Evolutionary conservation across 1,284 basidiomycete genomes (phyloP), one percentile per base, ranked within the genome.

Genomic region (Sanguinoderma infundibulare): DNA sequence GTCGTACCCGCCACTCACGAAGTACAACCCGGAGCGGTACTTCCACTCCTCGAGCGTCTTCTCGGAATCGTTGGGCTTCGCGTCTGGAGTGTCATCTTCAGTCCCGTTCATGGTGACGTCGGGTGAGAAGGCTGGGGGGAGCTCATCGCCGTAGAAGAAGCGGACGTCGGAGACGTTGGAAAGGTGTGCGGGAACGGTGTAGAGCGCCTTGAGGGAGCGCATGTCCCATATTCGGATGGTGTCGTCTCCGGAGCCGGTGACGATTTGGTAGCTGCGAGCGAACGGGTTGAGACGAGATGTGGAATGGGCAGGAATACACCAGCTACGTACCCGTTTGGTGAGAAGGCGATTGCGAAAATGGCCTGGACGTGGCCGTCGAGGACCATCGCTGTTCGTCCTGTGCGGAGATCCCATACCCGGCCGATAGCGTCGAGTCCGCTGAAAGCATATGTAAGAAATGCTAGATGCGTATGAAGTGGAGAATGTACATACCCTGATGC

Each of bases 211-310:
- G 30, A 98, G 83, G 2, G 92, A 91, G 28, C 98, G 90, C 79
- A 99, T 89, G 77, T 99, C 98, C 98, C 98, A 99, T 80, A 99
- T 95, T 46, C 96, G 90, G 67, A 99, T 92, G 0, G 96, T 98
- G 73, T 99, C 97, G 76, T 99, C 98, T 50, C 95, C 96, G 1
- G 95, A 92, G 24, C 96, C 97, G 0, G 97, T 98, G 7, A 96
- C 97, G 51, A 99, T 89, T 83, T 99, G 97, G 73, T 97, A 97
- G 53, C 96, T 96, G 70, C 6, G 17, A 8, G 9, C 14, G 6
- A 20, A 20, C 20, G 7, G 54, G 55, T 8, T 4, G 54, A 5
- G 17, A 22, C 32, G 28, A 22, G 35, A 30, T 9, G 26, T 4
- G 15, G 9, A 12, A 26, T 5, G 10, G 9, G n/a, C 38, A 39